Evolutionary conservation across 305 asterid species (phyloP), one percentile per base, ranked within the genome.

Genomic region (Fraxinus floribunda): DNA sequence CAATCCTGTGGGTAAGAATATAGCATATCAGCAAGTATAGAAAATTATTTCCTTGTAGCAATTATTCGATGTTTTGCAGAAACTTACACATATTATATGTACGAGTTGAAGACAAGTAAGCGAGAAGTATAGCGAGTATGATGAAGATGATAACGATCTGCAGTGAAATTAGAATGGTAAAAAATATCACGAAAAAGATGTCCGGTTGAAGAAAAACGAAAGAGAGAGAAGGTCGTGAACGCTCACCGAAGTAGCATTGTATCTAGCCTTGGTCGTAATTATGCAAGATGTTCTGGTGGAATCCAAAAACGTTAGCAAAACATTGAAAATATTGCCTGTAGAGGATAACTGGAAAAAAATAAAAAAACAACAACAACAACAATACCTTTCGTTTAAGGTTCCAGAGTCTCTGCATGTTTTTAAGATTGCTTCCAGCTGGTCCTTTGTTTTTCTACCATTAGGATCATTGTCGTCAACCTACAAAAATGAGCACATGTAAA

Each of bases 241-340:
- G 77, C 91, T 85, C 52, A 87, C 91, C 84, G 73, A 2, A 78
- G 87, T 80, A 75, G 88, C 73, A 81, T 73, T 84, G 84, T 83
- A 85, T 41, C 74, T 88, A 62, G 89, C 60, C 71, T 83, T 81
- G 79, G 34, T 87, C 89, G 82, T 85, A 83, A 89, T 85, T 60
- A 90, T 85, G 81, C 88, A 90, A 80, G 94, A 90, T 84, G 83
- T 88, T 87, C 94, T 89, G 88, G 75, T 22, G 30, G 75, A 26
- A 64, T 44, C n/a, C 15, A 9, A 7, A 24, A 64, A 75, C 36
- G 34, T 68, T 18, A 11, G 11, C 5, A 44, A 78, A 2, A 29
- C 26, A 13, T 64, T 8, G 15, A 24, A 64, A 64, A 64, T 10
- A 24, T 18, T 60, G 73, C 16, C 7, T 10, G 10, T 1, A 24